Conservation (phyloP, 176 grass and related monocot species). For the Oryza glumipatula region DNA sequence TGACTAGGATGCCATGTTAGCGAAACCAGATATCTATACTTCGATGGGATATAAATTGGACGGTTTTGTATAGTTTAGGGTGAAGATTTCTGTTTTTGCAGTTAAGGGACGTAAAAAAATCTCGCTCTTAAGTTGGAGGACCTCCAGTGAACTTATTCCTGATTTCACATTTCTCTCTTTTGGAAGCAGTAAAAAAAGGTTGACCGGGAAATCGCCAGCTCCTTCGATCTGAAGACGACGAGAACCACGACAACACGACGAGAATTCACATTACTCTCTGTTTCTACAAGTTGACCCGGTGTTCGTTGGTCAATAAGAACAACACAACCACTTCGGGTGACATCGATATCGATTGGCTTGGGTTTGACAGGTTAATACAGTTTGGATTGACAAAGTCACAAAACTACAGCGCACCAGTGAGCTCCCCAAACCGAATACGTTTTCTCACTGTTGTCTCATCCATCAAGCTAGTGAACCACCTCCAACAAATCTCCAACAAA, state of each 20-base stretch:
- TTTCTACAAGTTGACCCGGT: not conserved
- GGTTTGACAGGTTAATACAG: conserved; percentile 30
- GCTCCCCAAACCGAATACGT: not conserved
- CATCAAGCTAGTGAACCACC: conserved; percentile 58
- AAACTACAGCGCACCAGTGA: not conserved
- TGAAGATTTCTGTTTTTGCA: too few relatives aligned
- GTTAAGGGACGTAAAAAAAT: too few relatives aligned
- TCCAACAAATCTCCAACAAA: conserved; percentile 75
- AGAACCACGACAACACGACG: too few relatives aligned
- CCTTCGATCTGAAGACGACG: not conserved
- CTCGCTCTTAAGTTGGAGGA: too few relatives aligned
- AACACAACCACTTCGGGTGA: conserved; percentile 18
- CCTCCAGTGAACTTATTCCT: too few relatives aligned
- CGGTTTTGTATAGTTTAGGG: too few relatives aligned
- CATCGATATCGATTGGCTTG: conserved; percentile 1
- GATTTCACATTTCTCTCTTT: not conserved
- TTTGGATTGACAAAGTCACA: conserved; percentile 31
- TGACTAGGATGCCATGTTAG: too few relatives aligned
- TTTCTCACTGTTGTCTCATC: conserved; percentile 33
- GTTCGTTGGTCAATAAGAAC: conserved; percentile 18
- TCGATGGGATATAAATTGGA: too few relatives aligned
- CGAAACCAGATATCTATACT: too few relatives aligned
- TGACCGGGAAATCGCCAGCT: not conserved
- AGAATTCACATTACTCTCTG: not conserved
- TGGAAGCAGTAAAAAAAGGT: not conserved